A percentile compares a stretch with the other conserved stretches of the same genome.
These are phyloP conservation scores for Leccinum huronense DNA, from an alignment of 1,284 basidiomycete genomes.

Conservation along the genomic window DNA sequence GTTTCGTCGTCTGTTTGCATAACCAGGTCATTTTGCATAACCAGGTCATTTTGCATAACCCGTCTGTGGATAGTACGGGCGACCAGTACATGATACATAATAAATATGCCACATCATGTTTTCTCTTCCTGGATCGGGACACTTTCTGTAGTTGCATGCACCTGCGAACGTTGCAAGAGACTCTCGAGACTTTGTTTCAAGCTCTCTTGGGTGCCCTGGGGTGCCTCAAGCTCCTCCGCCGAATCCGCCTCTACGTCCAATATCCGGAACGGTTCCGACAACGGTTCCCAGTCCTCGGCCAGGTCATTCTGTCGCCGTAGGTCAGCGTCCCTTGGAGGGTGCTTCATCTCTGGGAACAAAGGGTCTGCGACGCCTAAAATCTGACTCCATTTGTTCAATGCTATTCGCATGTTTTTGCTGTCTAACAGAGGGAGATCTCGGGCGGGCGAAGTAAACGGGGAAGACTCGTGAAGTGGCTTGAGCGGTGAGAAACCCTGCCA, in stretches of 20 bases:
- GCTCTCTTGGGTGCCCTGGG: conserved; percentile 13
- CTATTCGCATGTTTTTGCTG: conserved; percentile 31
- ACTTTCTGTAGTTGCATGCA: background rate
- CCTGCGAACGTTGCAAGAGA: conserved; percentile 19
- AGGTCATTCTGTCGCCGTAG: conserved; percentile 4
- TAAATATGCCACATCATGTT: background rate
- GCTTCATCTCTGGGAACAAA: conserved; percentile 32
- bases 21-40: no score
- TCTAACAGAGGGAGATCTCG: conserved; percentile 21
- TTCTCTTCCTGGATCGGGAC: background rate
- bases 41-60: no score
- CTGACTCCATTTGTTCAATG: conserved; percentile 36
- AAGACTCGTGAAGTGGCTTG: conserved; percentile 30
- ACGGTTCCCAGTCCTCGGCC: conserved; percentile 27
- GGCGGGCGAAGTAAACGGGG: conserved; percentile 26
- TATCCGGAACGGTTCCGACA: conserved; percentile 18
- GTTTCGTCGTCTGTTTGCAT: no score
- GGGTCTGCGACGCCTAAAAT: conserved; percentile 34
- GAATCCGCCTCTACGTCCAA: background rate
- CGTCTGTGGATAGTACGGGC: no score
- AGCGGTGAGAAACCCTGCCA: conserved; percentile 34
- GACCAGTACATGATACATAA: conserved; percentile 8
- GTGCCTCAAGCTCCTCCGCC: conserved; percentile 9
- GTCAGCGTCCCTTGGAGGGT: conserved; percentile 7
- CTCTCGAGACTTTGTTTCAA: conserved; percentile 30